Percentiles rank a stretch among this genome's conserved stretches.
Evolutionary conservation across 192 early-diverging fungal species (phyloP).

Genomic region (Dissophora ornata): DNA sequence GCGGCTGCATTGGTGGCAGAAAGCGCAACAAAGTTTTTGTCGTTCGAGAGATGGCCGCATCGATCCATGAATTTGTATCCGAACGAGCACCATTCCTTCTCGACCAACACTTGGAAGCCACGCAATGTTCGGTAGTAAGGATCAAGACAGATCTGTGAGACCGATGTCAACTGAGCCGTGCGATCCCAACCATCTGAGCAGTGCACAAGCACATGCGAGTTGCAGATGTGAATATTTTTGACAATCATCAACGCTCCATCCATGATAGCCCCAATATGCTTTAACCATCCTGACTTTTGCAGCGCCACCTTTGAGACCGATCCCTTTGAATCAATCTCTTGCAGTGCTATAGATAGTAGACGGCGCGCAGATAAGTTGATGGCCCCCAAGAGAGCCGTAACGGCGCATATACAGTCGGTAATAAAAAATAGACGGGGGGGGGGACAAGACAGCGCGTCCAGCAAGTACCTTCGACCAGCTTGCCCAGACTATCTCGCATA

Average conservation of each 20-base stretch:
- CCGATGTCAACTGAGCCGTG: slow-evolving; percentile 91
- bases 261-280: slow-evolving; percentile 85
- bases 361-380: neutral
- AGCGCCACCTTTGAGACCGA: slow-evolving; percentile 65
- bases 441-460: too few species aligned
- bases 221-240: slow-evolving; percentile 76
- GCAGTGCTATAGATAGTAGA: slow-evolving; percentile 56
- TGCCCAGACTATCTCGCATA: slow-evolving; percentile 89
- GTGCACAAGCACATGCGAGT: slow-evolving; percentile 92
- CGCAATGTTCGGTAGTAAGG: slow-evolving; percentile 95
- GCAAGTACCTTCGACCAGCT: slow-evolving; percentile 80
- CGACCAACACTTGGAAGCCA: slow-evolving; percentile 91
- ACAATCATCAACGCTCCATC: slow-evolving; percentile 86
- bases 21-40: slow-evolving; percentile 71
- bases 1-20: slow-evolving; percentile 65
- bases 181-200: slow-evolving; percentile 99
- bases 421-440: too few species aligned
- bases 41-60: slow-evolving; percentile 88
- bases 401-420: too few species aligned
- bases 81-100: slow-evolving; percentile 99
- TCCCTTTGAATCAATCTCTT: slow-evolving; percentile 58
- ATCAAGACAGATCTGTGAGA: slow-evolving; percentile 92
- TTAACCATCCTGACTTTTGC: slow-evolving; percentile 87
- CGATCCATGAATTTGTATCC: slow-evolving; percentile 96
- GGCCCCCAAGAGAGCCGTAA: too few species aligned